Evolutionary conservation across 495 filamentous ascomycete species (phyloP).

Genomic region (Saxophila tyrrhenica): DNA sequence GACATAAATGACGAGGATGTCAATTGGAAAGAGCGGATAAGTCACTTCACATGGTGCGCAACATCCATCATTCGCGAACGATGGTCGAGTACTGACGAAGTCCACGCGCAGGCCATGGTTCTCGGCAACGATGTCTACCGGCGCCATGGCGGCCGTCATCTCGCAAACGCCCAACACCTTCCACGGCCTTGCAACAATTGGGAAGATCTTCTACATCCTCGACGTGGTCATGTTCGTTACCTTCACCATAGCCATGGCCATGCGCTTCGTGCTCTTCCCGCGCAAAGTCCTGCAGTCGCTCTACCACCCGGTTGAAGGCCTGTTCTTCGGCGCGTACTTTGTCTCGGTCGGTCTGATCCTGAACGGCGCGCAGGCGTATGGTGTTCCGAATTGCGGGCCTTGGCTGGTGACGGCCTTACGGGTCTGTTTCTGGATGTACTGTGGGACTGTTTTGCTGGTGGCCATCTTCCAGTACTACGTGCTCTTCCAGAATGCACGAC

Average conservation of each 20-base stretch:
- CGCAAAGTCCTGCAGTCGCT: slow-evolving; percentile 4
- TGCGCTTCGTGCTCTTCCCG: slow-evolving; percentile 20
- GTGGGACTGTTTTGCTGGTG: slow-evolving; percentile 31
- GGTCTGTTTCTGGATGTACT: slow-evolving; percentile 44
- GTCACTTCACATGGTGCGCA: slow-evolving; percentile 10
- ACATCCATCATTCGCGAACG: background rate
- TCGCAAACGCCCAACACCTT: slow-evolving; percentile 19
- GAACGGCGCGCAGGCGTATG: slow-evolving; percentile 18
- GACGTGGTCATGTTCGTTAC: slow-evolving; percentile 47
- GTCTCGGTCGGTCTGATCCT: slow-evolving; percentile 18
- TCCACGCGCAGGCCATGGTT: slow-evolving; percentile 12
- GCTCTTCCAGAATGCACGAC: slow-evolving; percentile 37
- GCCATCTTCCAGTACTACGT: slow-evolving; percentile 41
- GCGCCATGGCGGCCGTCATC: slow-evolving; percentile 18
- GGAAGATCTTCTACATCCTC: slow-evolving; percentile 34
- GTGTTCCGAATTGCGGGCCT: slow-evolving; percentile 18
- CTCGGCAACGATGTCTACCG: slow-evolving; percentile 25
- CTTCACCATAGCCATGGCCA: slow-evolving; percentile 38
- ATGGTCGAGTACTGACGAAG: background rate
- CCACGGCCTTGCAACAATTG: slow-evolving; percentile 24
- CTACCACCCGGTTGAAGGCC: slow-evolving; percentile 19
- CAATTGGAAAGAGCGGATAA: slow-evolving; percentile 1
- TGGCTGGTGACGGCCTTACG: slow-evolving; percentile 35
- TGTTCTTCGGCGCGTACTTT: slow-evolving; percentile 19
- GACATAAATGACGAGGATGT: too few species aligned